phyloP scores from a whole-genome alignment of 202 grass and related monocot genomes.

The Saccharum hybrid region DNA sequence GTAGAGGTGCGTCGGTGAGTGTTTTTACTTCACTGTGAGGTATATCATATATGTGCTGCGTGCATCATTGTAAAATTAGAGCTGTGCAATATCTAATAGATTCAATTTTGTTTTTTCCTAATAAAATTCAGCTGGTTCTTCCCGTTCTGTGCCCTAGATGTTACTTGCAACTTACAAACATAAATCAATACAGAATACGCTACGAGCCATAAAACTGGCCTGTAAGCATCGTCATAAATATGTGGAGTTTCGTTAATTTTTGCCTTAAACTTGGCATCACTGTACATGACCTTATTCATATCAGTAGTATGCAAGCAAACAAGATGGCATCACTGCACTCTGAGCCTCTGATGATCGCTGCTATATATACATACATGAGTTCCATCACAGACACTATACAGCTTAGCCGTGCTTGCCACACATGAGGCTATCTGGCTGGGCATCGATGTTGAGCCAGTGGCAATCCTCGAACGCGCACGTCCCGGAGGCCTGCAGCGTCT shows the following conservation, averaged over 20 bases:
- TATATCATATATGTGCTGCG: conserved; percentile 31
- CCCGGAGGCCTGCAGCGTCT: conserved; percentile 56
- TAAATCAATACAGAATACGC: background rate
- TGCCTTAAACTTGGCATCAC: conserved; percentile 10
- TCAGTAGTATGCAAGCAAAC: conserved; percentile 9
- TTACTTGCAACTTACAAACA: background rate
- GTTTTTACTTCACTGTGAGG: conserved; percentile 1
- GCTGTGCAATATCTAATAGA: conserved; percentile 31
- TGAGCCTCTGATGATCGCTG: background rate
- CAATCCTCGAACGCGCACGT: conserved; percentile 72
- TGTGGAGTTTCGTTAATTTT: background rate
- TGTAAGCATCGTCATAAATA: background rate
- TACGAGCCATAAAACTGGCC: background rate
- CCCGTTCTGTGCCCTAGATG: background rate
- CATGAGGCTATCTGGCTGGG: conserved; percentile 1
- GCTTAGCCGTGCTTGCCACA: conserved; percentile 39
- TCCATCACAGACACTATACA: background rate
- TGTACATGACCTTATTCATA: conserved; percentile 40
- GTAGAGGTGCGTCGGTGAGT: conserved; percentile 37
- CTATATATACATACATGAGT: background rate
- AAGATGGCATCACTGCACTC: background rate
- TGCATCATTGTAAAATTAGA: conserved; percentile 48
- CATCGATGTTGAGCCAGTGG: conserved; percentile 66
- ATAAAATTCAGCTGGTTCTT: conserved; percentile 16
- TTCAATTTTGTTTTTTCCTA: conserved; percentile 1